A percentile compares a stretch with the other conserved stretches of the same genome.
These are phyloP conservation scores for Paramecium octaurelia DNA, from an alignment of 73 alveolate genomes.

Conservation along the genomic window DNA sequence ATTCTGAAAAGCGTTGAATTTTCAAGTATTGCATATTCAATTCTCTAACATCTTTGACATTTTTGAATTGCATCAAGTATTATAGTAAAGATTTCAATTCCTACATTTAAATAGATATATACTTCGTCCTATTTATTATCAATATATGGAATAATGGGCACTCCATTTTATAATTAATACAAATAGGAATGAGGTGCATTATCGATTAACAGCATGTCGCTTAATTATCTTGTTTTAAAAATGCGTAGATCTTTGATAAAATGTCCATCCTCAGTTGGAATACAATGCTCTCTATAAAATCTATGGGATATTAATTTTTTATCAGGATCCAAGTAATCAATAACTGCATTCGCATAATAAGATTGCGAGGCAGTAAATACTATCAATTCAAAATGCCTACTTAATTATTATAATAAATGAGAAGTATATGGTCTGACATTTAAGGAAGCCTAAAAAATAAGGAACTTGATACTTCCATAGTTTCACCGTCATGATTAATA, in stretches of 20 bases:
- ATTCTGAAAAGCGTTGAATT: neutral
- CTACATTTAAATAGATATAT: neutral
- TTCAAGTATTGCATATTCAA: neutral
- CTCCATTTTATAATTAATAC: slow-evolving; percentile 76
- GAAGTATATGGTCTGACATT: slow-evolving; percentile 87
- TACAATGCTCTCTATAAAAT: slow-evolving; percentile 90
- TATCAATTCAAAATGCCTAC: slow-evolving; percentile 78
- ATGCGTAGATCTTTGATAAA: slow-evolving; percentile 92
- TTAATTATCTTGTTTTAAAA: slow-evolving; percentile 74
- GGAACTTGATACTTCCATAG: neutral
- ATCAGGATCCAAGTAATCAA: slow-evolving; percentile 88
- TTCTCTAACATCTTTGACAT: slow-evolving; percentile 15
- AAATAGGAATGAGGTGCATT: slow-evolving; percentile 89
- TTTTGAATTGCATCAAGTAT: neutral
- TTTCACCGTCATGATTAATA: slow-evolving; percentile 23
- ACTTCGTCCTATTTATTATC: slow-evolving; percentile 75
- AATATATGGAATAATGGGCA: slow-evolving; percentile 80
- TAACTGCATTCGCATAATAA: slow-evolving; percentile 89
- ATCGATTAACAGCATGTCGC: slow-evolving; percentile 77
- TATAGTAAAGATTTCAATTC: slow-evolving; percentile 26
- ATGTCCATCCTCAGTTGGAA: slow-evolving; percentile 83
- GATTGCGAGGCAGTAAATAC: slow-evolving; percentile 92
- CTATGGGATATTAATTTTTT: slow-evolving; percentile 77
- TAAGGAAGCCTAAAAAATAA: slow-evolving; percentile 78
- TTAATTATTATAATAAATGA: slow-evolving; percentile 76